Evolutionary conservation across 2,329 filamentous ascomycete species (phyloP), one percentile per base, ranked within the genome.

Genomic region (Colletotrichum camelliae): DNA sequence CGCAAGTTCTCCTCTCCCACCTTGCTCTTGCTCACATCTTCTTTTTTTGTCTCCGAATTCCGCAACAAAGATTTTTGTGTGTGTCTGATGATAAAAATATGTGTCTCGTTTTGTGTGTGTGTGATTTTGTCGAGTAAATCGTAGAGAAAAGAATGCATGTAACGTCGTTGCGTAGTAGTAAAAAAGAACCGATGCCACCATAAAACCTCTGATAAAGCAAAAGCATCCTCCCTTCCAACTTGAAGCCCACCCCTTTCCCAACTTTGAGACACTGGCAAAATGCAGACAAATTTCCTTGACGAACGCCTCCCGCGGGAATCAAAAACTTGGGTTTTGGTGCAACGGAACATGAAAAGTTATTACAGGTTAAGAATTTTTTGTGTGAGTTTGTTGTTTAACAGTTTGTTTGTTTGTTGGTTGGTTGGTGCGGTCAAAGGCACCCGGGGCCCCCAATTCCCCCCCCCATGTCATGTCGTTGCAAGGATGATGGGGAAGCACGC

Each of bases 261-360:
- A 52, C 43, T 52, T 21, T 52, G 43, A 52, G 21, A 21, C 43
- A 52, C 1, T 52, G 43, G 6, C 21, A 48, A 65, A 27, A 27
- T 24, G 57, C 57, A 75, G 64, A 73, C 64, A 64, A 64, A 48
- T 48, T 75, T 75, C 67, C 69, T 39, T 64, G 35, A 58, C 35
- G 27, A 58, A 58, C 70, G 70, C 73, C 73, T 35, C 57, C 13
- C 16, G 33, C 58, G 58, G 27, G 31, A 61, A 61, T 21, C 18
- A 61, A 58, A 29, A 57, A n/a, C n/a, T 52, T 21, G 37, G 13
- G 65, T 62, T 67, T 72, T 72, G 33, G 69, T 72, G 33, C 68
- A 61, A 61, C 29, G 13, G 13, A 72, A 74, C 72, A 65, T n/a
- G 27, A 70, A 52, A 37, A 61, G 35, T 74, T 73, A 73, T 75